phyloP scores from a whole-genome alignment of 2,329 filamentous ascomycete species.

The Fusarium sp. region DNA sequence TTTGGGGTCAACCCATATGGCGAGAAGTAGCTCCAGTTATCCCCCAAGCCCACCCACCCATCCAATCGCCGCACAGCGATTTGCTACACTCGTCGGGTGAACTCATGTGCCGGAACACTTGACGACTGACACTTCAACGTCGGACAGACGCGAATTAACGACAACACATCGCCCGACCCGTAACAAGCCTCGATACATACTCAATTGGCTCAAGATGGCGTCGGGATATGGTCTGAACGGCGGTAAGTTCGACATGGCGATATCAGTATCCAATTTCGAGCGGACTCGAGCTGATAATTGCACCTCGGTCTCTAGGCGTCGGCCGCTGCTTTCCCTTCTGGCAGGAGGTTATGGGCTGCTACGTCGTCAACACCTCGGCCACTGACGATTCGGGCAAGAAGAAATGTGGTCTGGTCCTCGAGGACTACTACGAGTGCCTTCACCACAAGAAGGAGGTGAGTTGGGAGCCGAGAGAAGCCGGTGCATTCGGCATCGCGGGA shows the following conservation, averaged over 20 bases:
- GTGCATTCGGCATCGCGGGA: background rate
- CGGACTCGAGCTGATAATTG: constrained; percentile 39
- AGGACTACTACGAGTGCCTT: constrained; percentile 99
- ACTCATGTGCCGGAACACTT: constrained; percentile 38
- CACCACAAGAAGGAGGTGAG: constrained; percentile 99
- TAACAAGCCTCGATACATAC: constrained; percentile 43
- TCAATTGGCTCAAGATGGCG: constrained; percentile 69
- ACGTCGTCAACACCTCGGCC: constrained; percentile 89
- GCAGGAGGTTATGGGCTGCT: constrained; percentile 99
- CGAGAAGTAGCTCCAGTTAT: constrained; percentile 28
- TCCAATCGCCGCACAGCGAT: constrained; percentile 41
- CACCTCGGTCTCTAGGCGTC: constrained; percentile 59
- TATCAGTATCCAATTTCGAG: background rate
- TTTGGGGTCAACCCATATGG: too few relatives aligned
- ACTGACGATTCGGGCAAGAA: constrained; percentile 85
- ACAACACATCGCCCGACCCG: constrained; percentile 37
- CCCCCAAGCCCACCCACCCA: constrained; percentile 1
- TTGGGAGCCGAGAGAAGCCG: constrained; percentile 25
- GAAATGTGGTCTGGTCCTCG: constrained; percentile 86
- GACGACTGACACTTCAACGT: constrained; percentile 40
- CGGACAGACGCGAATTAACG: constrained; percentile 40
- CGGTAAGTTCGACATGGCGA: constrained; percentile 65
- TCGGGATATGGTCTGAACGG: constrained; percentile 86
- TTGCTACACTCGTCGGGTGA: constrained; percentile 46
- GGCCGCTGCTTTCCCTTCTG: constrained; percentile 98